Percentiles rank a stretch among this genome's conserved stretches.
Conservation (phyloP, 495 filamentous ascomycete species). For the Bacidia gigantensis region DNA sequence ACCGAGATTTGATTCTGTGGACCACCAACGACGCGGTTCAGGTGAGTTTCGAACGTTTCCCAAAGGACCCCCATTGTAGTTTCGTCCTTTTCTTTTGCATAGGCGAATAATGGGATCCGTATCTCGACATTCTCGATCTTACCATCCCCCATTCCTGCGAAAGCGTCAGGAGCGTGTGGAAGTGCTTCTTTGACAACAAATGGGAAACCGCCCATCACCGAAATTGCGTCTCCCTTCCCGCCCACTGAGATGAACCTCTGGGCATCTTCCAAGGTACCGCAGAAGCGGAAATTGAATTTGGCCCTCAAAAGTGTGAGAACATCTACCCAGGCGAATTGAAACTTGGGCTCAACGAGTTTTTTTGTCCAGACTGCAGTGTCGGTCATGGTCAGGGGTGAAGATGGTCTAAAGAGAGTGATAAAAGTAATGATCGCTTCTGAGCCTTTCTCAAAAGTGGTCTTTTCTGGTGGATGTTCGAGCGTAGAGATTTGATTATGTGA, state of each 20-base stretch:
- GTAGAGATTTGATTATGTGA: too few relatives aligned
- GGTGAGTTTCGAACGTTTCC: too few relatives aligned
- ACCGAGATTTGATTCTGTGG: too few relatives aligned
- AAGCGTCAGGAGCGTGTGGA: neutral
- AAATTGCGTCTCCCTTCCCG: neutral
- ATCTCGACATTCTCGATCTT: neutral
- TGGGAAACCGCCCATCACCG: neutral
- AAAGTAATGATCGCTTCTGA: too few relatives aligned
- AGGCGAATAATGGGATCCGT: neutral
- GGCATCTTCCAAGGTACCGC: neutral
- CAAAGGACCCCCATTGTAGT: too few relatives aligned
- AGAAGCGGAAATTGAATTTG: neutral
- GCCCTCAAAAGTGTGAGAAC: neutral
- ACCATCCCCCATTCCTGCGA: neutral
- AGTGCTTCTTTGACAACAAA: neutral
- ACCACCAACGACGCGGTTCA: too few relatives aligned
- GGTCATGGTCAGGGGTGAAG: too few relatives aligned
- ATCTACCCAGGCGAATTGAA: neutral
- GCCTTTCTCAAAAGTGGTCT: too few relatives aligned
- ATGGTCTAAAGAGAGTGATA: too few relatives aligned
- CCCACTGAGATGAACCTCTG: neutral
- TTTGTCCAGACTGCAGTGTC: too few relatives aligned
- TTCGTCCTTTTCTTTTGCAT: too few relatives aligned
- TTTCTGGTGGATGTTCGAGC: too few relatives aligned
- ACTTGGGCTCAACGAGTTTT: neutral